These are phyloP conservation scores for Aspergillus fischeri DNA, from an alignment of 2,329 filamentous ascomycete species.

Conservation along the genomic window DNA sequence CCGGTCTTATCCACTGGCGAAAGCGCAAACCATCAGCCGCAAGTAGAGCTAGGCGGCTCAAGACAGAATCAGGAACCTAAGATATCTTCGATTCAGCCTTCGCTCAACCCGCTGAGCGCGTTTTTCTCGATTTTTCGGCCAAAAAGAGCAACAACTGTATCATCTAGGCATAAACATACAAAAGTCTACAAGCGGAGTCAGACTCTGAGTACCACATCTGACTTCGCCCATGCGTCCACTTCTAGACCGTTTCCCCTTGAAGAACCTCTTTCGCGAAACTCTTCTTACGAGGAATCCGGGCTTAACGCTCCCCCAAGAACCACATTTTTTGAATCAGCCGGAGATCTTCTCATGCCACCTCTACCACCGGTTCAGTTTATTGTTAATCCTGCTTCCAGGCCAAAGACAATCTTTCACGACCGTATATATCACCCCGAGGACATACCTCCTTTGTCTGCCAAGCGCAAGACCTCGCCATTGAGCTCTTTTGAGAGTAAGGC, in stretches of 20 bases:
- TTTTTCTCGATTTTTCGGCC: slow-evolving; percentile 73
- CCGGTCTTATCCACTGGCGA: neutral
- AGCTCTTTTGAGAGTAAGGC: slow-evolving; percentile 17
- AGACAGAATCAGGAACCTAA: slow-evolving; percentile 8
- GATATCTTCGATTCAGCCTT: slow-evolving; percentile 11
- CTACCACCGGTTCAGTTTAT: slow-evolving; percentile 78
- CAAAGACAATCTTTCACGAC: slow-evolving; percentile 93
- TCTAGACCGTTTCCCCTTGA: slow-evolving; percentile 6
- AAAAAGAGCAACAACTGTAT: slow-evolving; percentile 46
- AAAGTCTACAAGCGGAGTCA: slow-evolving; percentile 76
- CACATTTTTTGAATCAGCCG: slow-evolving; percentile 90
- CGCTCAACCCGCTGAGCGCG: slow-evolving; percentile 52
- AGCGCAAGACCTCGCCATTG: slow-evolving; percentile 39
- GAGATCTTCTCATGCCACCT: slow-evolving; percentile 86
- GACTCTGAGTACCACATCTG: slow-evolving; percentile 51
- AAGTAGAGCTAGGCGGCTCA: neutral
- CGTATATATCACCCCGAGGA: slow-evolving; percentile 90
- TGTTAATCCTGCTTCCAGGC: slow-evolving; percentile 73
- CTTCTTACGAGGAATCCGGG: slow-evolving; percentile 47
- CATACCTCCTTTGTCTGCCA: slow-evolving; percentile 68
- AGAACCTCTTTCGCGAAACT: slow-evolving; percentile 43
- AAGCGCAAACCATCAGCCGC: neutral
- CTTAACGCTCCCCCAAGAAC: slow-evolving; percentile 77
- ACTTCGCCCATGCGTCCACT: slow-evolving; percentile 9
- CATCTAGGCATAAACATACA: slow-evolving; percentile 42